Evolutionary conservation across 345 rosid species (phyloP), one percentile per base, ranked within the genome.

Genomic region (Linum usitatissimum): DNA sequence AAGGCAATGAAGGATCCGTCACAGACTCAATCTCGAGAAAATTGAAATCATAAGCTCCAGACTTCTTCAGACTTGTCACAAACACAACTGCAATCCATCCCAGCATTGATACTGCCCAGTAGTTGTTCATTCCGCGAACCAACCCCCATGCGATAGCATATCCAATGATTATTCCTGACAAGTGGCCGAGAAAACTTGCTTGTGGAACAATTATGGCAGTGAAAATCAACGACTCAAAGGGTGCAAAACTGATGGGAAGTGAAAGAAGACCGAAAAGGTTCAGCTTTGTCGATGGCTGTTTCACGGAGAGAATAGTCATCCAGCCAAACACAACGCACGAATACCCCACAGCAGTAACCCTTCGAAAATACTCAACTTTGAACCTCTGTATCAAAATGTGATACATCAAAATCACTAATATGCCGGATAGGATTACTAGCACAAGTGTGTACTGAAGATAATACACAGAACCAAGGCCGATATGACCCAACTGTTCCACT

Each of bases 281-380:
- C 78, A 90, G 76, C 84, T 90, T 93, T 0, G 88, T 87, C 18
- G 99, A 87, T 20, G 99, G 99, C 65, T 90, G 99, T 78, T 93
- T 93, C 60, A 83, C 80, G 5, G 99, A 87, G 42, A 93, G 86
- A 70, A 93, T 90, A 0, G 97, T 93, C 97, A 93, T 93, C 99
- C 97, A 93, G 59, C 97, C 99, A 60, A 93, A 93, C 17, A 90
- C 99, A 73, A 93, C 99, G 61, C 99, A 89, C 63, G 99, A 93
- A 75, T 93, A 93, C 3, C 99, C 99, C 63, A 93, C 99, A 65
- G 97, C 97, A 0, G 94, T 90, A 68, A 93, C 97, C 64, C 99
- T 84, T 60, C 85, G 69, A 58, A 93, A 93, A 81, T 90, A 87
- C 34, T 87, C 96, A 7, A 93, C 18, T 78, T 90, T 90, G 68